Base-by-base conservation (phyloP, 2,329 filamentous ascomycete species). In the Beauveria caledonica region DNA sequence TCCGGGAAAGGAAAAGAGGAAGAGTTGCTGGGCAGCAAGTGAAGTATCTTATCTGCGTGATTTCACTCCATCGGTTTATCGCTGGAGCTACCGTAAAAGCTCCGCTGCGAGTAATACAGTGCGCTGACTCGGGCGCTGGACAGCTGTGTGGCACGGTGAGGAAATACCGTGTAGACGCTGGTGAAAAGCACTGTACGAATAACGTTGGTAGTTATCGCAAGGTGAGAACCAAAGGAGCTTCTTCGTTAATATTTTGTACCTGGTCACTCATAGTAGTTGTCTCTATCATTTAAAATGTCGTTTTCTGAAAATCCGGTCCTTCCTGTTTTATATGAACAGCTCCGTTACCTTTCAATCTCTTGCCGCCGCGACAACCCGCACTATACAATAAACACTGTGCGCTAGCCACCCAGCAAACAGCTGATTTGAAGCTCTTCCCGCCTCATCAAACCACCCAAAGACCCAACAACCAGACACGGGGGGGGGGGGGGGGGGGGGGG, bases 41-140 rank as follows among this genome's bases (percentile, higher is more conserved):
- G 21, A 33, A 58, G 48, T 42, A 45, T 45, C 57, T 53, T 60
- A 64, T 52, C 58, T 71, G 68, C 66, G 66, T 72, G 68, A 70
- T 71, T 70, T 71, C 66, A 66, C 8, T 45, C 9, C 55, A 39
- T 45, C 29, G 48, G 49, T 49, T 59, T 59, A 53, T 59, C 49
- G 40, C 48, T 59, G 33, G 17, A 27, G 36, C 36, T 44, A 36
- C 33, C 33, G 13, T 36, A 15, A 15, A 11, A 45, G 57, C 48
- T 59, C 57, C 57, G 57, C 48, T 59, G 49, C 11, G 17, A 48
- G 53, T 33, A 51, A 42, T 39, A 42, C 33, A 25, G 36, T 27
- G 55, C 39, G 19, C 25, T 45, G 40, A 45, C 11, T 45, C 27
- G 57, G 45, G 33, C 55, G 33, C 44, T 29, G 44, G 19, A 29